A percentile compares a stretch with the other conserved stretches of the same genome.
These are phyloP conservation scores for Protomyces macrosporus DNA, from an alignment of 1,139 yeast genomes.

Conservation along the genomic window DNA sequence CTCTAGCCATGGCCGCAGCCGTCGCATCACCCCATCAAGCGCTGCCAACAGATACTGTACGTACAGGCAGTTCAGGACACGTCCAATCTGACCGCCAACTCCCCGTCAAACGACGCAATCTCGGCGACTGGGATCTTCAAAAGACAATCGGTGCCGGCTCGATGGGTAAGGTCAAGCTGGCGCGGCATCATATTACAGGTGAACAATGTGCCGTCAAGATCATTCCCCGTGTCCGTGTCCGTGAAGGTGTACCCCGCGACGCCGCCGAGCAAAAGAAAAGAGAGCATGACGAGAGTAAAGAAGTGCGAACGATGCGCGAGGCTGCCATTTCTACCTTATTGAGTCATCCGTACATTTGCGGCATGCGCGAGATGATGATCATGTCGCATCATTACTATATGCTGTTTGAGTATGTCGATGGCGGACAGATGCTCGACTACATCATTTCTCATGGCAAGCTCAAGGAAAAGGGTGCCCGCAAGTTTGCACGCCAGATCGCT, in stretches of 20 bases:
- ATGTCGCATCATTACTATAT: conserved; percentile 97
- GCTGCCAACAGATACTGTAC: neutral
- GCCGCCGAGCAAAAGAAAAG: conserved; percentile 53
- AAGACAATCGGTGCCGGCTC: conserved; percentile 98
- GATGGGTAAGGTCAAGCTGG: conserved; percentile 97
- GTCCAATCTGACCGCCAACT: conserved; percentile 1
- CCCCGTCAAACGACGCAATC: conserved; percentile 24
- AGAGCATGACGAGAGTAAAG: conserved; percentile 79
- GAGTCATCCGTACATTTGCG: conserved; percentile 87
- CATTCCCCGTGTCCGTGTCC: conserved; percentile 36
- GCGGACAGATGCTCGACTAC: conserved; percentile 96
- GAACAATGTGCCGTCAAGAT: conserved; percentile 52
- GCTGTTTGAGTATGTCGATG: conserved; percentile 94
- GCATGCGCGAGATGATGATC: conserved; percentile 87
- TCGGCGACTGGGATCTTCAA: conserved; percentile 95
- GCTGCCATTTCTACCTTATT: conserved; percentile 87
- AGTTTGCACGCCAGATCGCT: conserved; percentile 93
- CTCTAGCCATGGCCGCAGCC: neutral
- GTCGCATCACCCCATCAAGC: neutral
- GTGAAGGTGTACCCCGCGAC: conserved; percentile 2
- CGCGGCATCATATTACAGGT: conserved; percentile 72
- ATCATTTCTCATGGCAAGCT: conserved; percentile 94
- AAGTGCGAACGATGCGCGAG: conserved; percentile 86
- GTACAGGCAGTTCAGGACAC: neutral
- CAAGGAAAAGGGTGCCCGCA: conserved; percentile 89